These are phyloP conservation scores for Aspergillus pseudonomiae DNA, from an alignment of 2,329 filamentous ascomycete genomes.

Conservation along the genomic window DNA sequence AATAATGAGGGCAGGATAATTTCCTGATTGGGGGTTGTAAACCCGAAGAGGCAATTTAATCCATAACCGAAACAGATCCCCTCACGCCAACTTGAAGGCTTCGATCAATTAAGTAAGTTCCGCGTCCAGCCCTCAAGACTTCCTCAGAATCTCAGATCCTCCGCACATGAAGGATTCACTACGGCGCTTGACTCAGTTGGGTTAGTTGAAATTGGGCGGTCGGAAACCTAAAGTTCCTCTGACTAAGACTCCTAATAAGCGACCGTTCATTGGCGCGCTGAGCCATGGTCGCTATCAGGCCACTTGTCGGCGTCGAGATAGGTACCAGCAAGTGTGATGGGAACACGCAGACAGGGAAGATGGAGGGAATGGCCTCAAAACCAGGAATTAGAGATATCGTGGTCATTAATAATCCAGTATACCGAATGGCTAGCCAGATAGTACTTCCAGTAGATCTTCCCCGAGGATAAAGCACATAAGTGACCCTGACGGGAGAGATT, in stretches of 20 bases:
- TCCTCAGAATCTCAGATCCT: background rate
- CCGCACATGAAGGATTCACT: background rate
- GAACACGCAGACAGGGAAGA: background rate
- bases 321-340: background rate
- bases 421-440: background rate
- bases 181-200: background rate
- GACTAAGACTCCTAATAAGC: constrained; percentile 32
- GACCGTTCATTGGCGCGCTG: constrained; percentile 26
- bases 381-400: background rate
- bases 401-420: background rate
- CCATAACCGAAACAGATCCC: background rate
- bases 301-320: constrained; percentile 13
- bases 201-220: background rate
- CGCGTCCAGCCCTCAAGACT: background rate
- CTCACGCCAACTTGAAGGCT: background rate
- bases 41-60: constrained; percentile 3
- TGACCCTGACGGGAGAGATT: background rate
- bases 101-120: background rate
- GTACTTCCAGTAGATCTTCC: background rate
- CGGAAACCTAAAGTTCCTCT: constrained; percentile 4
- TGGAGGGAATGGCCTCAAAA: background rate
- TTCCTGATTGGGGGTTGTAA: background rate
- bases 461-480: background rate
- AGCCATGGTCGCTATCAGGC: constrained; percentile 19
- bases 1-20: background rate